These are phyloP conservation scores for Penicillium fimorum DNA, from an alignment of 495 filamentous ascomycete species.

Conservation along the genomic window DNA sequence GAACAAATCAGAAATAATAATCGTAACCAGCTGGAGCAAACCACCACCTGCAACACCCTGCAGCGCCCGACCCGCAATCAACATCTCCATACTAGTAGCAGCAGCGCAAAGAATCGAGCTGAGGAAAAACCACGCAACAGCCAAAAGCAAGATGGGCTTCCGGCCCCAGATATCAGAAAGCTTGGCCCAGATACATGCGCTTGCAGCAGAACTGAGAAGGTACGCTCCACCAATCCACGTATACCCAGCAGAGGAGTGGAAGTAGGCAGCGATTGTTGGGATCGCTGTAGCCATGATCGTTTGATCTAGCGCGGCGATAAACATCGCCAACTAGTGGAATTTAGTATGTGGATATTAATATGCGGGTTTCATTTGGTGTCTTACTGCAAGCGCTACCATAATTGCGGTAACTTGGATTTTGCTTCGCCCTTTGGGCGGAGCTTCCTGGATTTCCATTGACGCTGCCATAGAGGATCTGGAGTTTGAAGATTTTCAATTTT, in stretches of 20 bases:
- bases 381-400: slow-evolving; percentile 30
- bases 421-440: slow-evolving; percentile 12
- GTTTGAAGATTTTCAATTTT: not conserved
- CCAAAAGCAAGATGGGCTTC: slow-evolving; percentile 50
- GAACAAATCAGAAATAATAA: slow-evolving; percentile 58
- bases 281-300: slow-evolving; percentile 63
- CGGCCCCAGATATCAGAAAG: slow-evolving; percentile 62
- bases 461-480: not conserved
- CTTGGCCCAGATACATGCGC: slow-evolving; percentile 55
- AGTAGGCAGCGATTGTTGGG: slow-evolving; percentile 54
- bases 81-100: slow-evolving; percentile 49
- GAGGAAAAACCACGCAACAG: slow-evolving; percentile 44
- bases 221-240: slow-evolving; percentile 69
- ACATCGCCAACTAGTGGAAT: slow-evolving; percentile 32
- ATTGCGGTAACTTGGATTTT: slow-evolving; percentile 26
- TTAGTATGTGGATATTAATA: not conserved
- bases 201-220: slow-evolving; percentile 54
- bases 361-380: not conserved
- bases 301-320: slow-evolving; percentile 61
- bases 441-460: slow-evolving; percentile 21
- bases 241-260: slow-evolving; percentile 61
- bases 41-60: slow-evolving; percentile 58
- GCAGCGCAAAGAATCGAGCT: slow-evolving; percentile 49
- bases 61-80: slow-evolving; percentile 55
- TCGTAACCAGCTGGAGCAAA: slow-evolving; percentile 51